phyloP scores from a whole-genome alignment of 208 protist species.

The Acanthamoeba healyi region DNA sequence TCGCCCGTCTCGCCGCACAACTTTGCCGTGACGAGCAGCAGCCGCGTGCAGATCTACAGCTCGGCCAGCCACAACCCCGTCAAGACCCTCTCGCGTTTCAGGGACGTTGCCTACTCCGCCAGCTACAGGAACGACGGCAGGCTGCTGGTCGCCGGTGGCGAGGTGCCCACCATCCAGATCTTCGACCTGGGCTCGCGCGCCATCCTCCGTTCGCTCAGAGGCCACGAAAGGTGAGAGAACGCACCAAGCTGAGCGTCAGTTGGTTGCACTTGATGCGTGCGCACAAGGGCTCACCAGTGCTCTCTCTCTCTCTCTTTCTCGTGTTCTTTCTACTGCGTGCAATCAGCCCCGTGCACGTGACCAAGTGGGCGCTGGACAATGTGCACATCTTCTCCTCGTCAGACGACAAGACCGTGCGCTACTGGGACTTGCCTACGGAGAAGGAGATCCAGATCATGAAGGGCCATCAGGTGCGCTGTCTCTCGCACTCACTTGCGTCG shows the following conservation, averaged over 20 bases:
- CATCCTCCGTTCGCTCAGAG: constrained; percentile 70
- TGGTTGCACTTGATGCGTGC: not conserved
- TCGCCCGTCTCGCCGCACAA: constrained; percentile 76
- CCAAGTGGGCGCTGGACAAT: constrained; percentile 76
- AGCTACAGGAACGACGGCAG: constrained; percentile 78
- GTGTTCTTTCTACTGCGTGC: not conserved
- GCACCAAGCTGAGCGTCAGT: too few species aligned
- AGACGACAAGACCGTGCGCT: constrained; percentile 80
- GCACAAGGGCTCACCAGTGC: not conserved
- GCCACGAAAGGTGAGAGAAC: constrained; percentile 59
- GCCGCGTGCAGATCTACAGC: constrained; percentile 82
- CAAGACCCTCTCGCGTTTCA: constrained; percentile 83
- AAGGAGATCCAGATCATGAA: constrained; percentile 54
- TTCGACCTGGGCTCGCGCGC: constrained; percentile 69
- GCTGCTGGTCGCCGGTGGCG: constrained; percentile 81
- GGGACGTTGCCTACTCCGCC: constrained; percentile 79
- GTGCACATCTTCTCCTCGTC: constrained; percentile 73
- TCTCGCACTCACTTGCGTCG: not conserved
- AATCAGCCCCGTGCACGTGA: constrained; percentile 73
- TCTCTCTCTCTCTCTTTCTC: not conserved
- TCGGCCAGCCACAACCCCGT: constrained; percentile 75
- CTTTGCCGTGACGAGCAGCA: constrained; percentile 83
- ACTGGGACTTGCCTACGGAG: constrained; percentile 77
- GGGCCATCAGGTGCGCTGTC: constrained; percentile 38
- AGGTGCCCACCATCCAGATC: constrained; percentile 70